Evolutionary conservation across 371 early-diverging fungal species (phyloP).

Genomic region (Rhizopus stolonifer): DNA sequence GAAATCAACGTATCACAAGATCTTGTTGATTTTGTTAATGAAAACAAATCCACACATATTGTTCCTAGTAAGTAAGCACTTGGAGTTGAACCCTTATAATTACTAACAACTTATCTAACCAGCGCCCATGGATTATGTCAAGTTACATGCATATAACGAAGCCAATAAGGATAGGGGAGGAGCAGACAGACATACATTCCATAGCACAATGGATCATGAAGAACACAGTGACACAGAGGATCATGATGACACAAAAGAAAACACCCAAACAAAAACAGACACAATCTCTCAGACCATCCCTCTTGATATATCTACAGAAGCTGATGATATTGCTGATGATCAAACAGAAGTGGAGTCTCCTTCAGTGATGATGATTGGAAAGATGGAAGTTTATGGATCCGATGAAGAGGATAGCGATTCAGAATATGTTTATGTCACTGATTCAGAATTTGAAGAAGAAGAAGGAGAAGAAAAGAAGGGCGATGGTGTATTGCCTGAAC

Average conservation of each 20-base stretch:
- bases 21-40: constrained; percentile 14
- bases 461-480: not conserved
- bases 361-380: constrained; percentile 13
- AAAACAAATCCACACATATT: constrained; percentile 16
- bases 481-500: not conserved
- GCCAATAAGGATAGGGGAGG: constrained; percentile 6
- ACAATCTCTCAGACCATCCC: no score
- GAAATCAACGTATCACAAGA: constrained; percentile 13
- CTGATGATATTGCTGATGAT: no score
- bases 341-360: not conserved
- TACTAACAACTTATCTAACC: no score
- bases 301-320: no score
- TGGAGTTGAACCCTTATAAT: no score
- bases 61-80: constrained; percentile 20
- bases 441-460: constrained; percentile 18
- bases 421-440: constrained; percentile 16
- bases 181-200: constrained; percentile 6
- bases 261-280: no score
- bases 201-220: constrained; percentile 10
- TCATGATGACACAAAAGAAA: not conserved
- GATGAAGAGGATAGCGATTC: constrained; percentile 15
- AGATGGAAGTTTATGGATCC: constrained; percentile 25
- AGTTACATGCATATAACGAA: constrained; percentile 22
- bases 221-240: constrained; percentile 21
- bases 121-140: constrained; percentile 24